Evolutionary conservation across 495 filamentous ascomycete genomes (phyloP), one percentile per base, ranked within the genome.

Genomic region (Aspergillus funiculosus): DNA sequence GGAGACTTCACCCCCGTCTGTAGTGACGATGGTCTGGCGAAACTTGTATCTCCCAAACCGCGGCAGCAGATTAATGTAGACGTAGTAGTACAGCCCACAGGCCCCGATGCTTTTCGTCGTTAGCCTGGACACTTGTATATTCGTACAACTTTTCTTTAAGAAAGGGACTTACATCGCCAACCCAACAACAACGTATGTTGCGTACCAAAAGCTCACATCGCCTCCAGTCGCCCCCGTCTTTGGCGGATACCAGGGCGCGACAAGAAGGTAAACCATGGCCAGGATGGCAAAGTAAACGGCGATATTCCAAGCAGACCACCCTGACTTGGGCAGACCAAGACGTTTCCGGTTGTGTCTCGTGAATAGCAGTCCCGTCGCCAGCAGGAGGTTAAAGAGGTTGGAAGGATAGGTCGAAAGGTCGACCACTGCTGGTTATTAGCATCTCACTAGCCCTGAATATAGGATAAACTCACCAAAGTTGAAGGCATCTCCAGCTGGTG

Each of bases 211-310:
- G 37, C 73, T 80, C 2, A 84, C 78, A 44, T 79, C 72, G 0
- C 80, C 80, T 1, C 73, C 77, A 29, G 65, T 67, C 0, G 69
- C 67, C 0, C 81, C 81, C 3, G 59, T 67, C 1, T 64, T 66
- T 0, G 81, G 81, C 19, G 81, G 80, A 45, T 80, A 83, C 82
- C 81, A 85, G 4, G 81, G 81, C 57, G 78, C 78, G 7, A 78
- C 65, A 15, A 85, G 56, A 39, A 80, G 61, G 49, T 80, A 84
- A 0, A 77, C 22, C 24, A 79, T 72, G 0, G 77, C 61, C 1
- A 78, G 32, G 25, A 82, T 72, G 10, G 71, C 68, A 53, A 83
- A 81, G 9, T 68, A 64, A 8, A 82, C 51, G 3, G 72, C 64
- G 0, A 73, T 46, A 35, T 75, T 54, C 80, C 80, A 83, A 1